phyloP scores from a whole-genome alignment of 768 basidiomycete species.

The Boletus speciosus region DNA sequence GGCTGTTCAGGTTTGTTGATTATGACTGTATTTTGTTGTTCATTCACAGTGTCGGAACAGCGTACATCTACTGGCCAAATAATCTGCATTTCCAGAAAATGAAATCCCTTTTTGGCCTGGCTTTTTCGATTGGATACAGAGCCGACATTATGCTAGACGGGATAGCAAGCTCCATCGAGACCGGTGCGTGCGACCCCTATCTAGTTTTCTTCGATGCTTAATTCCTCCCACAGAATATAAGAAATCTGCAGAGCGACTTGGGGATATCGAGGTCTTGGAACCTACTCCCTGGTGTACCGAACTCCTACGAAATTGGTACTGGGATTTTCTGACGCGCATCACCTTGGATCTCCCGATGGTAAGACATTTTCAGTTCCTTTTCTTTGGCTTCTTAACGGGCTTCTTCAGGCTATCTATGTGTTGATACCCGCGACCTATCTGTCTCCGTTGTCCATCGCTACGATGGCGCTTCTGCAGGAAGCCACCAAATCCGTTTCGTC shows the following conservation, averaged over 20 bases:
- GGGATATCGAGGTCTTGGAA: conserved; percentile 27
- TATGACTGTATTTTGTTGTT: not conserved
- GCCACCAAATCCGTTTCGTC: conserved; percentile 20
- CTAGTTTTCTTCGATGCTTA: not conserved
- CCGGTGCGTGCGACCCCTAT: conserved; percentile 23
- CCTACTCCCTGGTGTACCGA: conserved; percentile 19
- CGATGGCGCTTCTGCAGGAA: conserved; percentile 36
- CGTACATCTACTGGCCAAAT: conserved; percentile 40
- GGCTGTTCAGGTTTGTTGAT: conserved; percentile 33
- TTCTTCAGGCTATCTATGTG: conserved; percentile 23
- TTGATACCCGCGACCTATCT: conserved; percentile 21
- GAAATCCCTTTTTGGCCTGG: conserved; percentile 36
- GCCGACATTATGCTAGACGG: conserved; percentile 39
- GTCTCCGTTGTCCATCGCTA: conserved; percentile 29
- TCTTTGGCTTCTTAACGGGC: not conserved
- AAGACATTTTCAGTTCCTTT: not conserved
- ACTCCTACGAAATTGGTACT: conserved; percentile 33
- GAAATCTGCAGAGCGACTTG: conserved; percentile 30
- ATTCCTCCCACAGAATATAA: conserved; percentile 34
- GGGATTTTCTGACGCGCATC: conserved; percentile 31
- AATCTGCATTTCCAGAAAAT: conserved; percentile 38
- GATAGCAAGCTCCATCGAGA: conserved; percentile 24
- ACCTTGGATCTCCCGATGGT: conserved; percentile 37
- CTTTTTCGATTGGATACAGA: conserved; percentile 36
- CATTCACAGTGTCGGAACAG: conserved; percentile 17